Evolutionary conservation across 2,329 filamentous ascomycete species (phyloP).

Genomic region (Apiospora pterosperma): DNA sequence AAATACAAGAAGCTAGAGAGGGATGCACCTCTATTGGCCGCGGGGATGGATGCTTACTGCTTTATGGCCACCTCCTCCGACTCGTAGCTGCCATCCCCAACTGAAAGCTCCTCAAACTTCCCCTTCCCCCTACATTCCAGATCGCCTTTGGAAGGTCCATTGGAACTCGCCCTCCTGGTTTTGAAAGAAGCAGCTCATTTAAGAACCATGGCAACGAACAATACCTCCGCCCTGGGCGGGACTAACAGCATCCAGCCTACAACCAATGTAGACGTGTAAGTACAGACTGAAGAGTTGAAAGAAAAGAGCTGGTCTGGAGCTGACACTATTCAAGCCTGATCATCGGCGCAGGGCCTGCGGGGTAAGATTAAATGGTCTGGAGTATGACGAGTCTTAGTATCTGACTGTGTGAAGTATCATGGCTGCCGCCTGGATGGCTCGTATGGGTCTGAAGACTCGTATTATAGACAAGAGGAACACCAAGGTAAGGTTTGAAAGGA

Average conservation of each 20-base stretch:
- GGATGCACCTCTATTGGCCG: background rate
- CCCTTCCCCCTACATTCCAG: background rate
- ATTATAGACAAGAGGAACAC: slow-evolving; percentile 41
- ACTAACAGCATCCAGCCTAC: background rate
- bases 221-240: background rate
- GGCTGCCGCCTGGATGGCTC: slow-evolving; percentile 40
- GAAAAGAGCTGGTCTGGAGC: background rate
- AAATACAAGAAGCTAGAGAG: background rate
- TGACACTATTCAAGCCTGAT: background rate
- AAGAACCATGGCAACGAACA: background rate
- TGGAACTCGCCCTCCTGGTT: background rate
- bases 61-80: background rate
- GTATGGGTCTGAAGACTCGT: slow-evolving; percentile 35
- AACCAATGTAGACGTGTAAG: slow-evolving; percentile 2
- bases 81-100: background rate
- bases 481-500: slow-evolving; percentile 6
- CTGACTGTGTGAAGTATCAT: slow-evolving; percentile 29
- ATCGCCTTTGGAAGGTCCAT: background rate
- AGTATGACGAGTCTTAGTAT: background rate
- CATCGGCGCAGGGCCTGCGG: slow-evolving; percentile 3
- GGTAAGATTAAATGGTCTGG: background rate
- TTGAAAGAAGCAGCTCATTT: background rate
- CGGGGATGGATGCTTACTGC: background rate
- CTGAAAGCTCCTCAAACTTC: background rate
- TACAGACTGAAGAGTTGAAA: background rate